Base-by-base conservation (phyloP, 2,329 filamentous ascomycete species). In the Aspergillus awamori region DNA sequence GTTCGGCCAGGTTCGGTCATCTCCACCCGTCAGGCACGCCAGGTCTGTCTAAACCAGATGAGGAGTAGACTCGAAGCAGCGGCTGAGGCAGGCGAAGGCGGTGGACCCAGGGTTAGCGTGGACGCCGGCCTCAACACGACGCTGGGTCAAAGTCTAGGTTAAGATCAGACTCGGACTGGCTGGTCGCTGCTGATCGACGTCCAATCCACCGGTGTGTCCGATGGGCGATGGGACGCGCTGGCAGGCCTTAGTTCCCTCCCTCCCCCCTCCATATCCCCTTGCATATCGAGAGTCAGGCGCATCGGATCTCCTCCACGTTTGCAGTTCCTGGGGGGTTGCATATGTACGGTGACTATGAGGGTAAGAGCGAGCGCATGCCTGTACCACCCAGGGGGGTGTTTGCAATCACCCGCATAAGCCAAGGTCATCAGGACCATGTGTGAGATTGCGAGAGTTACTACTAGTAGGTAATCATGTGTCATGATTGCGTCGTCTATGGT, bases 331-430 rank as follows among this genome's bases (percentile, higher is more conserved):
- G 51, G 51, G 30, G 41, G 17, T 20, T 49, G 55, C 59, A 57
- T 58, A 47, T 62, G 62, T 58, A 64, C 11, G 53, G 38, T 59
- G 61, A 62, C 57, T 33, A 59, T 59, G 39, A 54, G 28, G 53
- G 58, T 58, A 26, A 51, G 57, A 24, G 33, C 13, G 28, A 49
- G 30, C 8, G 43, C 54, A 53, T 51, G 54, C 54, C 15, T 36
- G 48, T 43, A 26, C 41, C 22, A 41, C 33, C 38, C 26, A 17
- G n/a, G 28, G 47, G 41, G 41, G 41, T 11, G 17, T 10, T 45
- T 17, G 26, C 47, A n/a, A 51, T 51, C 47, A 51, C 47, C 47
- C 47, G 47, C 47, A 51, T 28, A 28, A 28, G 47, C 15, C 47
- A 51, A 15, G 47, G 26, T n/a, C 26, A 45, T 22, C 41, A 22